Conservation (phyloP, 768 basidiomycete genomes). For the Tricholoma furcatifolium region DNA sequence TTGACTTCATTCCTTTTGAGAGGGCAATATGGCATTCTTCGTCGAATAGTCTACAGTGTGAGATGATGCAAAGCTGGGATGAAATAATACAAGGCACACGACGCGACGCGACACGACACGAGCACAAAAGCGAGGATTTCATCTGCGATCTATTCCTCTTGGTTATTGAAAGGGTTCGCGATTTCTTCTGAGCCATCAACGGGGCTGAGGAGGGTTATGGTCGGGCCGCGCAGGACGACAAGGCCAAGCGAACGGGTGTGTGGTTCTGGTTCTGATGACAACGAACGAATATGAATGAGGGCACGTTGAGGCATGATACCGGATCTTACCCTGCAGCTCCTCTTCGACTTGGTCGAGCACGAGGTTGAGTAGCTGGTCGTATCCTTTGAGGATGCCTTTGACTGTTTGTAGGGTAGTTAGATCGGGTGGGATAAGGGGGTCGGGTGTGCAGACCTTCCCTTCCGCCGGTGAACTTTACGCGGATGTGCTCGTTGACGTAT, state of each 20-base stretch:
- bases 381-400: slow-evolving; percentile 91
- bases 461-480: slow-evolving; percentile 98
- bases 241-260: slow-evolving; percentile 73
- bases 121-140: background rate
- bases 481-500: slow-evolving; percentile 88
- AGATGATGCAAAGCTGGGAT: background rate
- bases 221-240: slow-evolving; percentile 90
- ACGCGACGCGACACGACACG: too few relatives aligned
- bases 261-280: slow-evolving; percentile 60
- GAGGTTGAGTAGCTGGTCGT: slow-evolving; percentile 93
- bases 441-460: slow-evolving; percentile 67
- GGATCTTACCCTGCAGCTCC: slow-evolving; percentile 59
- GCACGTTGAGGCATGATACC: slow-evolving; percentile 11
- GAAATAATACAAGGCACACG: background rate
- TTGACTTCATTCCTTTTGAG: too few relatives aligned
- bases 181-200: slow-evolving; percentile 96
- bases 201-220: slow-evolving; percentile 90
- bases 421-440: background rate
- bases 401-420: slow-evolving; percentile 51
- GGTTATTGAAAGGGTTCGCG: slow-evolving; percentile 80
- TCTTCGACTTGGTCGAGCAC: slow-evolving; percentile 97
- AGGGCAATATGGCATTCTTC: too few relatives aligned
- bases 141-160: slow-evolving; percentile 45
- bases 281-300: background rate
- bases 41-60: background rate